Evolutionary conservation across 805 yeast species (phyloP).

Genomic region (Saccharomycopsis sp.): DNA sequence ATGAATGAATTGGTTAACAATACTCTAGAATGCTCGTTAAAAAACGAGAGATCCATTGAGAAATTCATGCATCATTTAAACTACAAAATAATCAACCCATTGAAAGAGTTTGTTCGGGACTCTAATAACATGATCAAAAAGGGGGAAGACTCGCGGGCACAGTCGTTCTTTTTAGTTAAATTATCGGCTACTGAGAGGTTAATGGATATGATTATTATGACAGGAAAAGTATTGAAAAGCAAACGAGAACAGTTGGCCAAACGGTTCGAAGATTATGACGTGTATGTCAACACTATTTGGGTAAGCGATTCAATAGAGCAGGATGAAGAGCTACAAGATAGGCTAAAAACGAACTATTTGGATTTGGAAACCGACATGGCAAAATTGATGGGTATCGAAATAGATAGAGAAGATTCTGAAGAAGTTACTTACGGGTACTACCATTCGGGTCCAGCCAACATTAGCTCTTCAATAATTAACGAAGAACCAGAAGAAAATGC

Average conservation of each 20-base stretch:
- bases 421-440: constrained; percentile 37
- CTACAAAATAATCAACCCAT: neutral
- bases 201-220: constrained; percentile 24
- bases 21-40: neutral
- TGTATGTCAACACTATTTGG: neutral
- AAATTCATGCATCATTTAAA: neutral
- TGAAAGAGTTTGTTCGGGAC: neutral
- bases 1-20: neutral
- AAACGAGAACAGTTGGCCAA: constrained; percentile 31
- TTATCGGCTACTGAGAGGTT: constrained; percentile 23
- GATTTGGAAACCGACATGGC: constrained; percentile 44
- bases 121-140: neutral
- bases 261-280: constrained; percentile 21
- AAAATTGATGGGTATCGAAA: constrained; percentile 28
- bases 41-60: neutral
- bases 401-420: constrained; percentile 50
- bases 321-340: constrained; percentile 26
- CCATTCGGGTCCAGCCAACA: neutral
- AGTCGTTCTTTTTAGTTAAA: constrained; percentile 21
- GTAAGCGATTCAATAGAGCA: constrained; percentile 15
- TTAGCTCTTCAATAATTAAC: neutral
- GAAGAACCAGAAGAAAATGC: constrained; percentile 9
- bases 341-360: constrained; percentile 39
- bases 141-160: constrained; percentile 1
- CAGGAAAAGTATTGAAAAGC: constrained; percentile 28